Conservation (phyloP, 2,329 filamentous ascomycete species). For the Diaporthe citrichinensis region DNA sequence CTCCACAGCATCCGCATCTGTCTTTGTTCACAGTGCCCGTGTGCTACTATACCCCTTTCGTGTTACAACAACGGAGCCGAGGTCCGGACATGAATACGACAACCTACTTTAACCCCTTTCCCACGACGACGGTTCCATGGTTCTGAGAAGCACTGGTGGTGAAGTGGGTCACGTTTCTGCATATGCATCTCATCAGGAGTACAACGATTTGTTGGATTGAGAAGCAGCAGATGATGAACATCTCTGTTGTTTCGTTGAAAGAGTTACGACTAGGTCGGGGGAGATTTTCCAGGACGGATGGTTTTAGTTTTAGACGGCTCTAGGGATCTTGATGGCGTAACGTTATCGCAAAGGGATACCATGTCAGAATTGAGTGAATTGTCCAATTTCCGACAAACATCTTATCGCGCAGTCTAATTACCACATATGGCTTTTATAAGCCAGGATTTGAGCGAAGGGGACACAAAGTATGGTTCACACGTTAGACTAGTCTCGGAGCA, state of each 20-base stretch:
- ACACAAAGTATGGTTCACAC: no score
- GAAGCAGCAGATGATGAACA: background rate
- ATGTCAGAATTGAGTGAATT: background rate
- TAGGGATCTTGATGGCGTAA: background rate
- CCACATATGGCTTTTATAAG: background rate
- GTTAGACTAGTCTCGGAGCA: no score
- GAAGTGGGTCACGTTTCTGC: background rate
- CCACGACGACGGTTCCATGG: background rate
- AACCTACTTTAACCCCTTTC: background rate
- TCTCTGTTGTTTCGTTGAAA: background rate
- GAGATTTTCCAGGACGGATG: background rate
- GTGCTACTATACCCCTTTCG: slow-evolving; percentile 29
- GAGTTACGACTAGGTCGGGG: background rate
- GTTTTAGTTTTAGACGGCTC: slow-evolving; percentile 1
- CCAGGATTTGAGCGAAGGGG: background rate
- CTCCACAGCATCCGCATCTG: background rate
- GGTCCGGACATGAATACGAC: background rate
- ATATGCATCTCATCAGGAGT: slow-evolving; percentile 35
- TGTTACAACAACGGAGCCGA: background rate
- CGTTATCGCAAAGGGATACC: slow-evolving; percentile 6
- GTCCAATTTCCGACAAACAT: no score
- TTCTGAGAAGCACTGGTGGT: background rate
- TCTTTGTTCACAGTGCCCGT: slow-evolving; percentile 29
- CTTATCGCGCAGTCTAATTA: background rate
- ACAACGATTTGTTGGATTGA: slow-evolving; percentile 20